phyloP scores from a whole-genome alignment of 768 basidiomycete genomes.

The Tylopilus vinaceipallidus region DNA sequence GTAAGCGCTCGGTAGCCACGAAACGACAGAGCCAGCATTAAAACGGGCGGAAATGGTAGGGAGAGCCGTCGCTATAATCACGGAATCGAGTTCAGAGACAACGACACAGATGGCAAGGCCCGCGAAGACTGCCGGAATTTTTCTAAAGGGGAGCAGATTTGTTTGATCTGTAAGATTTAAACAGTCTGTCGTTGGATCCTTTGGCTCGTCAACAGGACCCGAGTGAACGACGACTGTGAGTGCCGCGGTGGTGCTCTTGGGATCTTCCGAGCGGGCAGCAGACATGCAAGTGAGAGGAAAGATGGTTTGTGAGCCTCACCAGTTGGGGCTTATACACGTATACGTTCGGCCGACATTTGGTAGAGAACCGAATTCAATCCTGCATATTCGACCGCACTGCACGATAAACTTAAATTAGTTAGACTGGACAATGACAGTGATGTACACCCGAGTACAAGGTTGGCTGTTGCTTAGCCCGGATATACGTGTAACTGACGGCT shows the following conservation, averaged over 20 bases:
- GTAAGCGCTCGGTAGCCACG: constrained; percentile 75
- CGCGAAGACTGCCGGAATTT: constrained; percentile 59
- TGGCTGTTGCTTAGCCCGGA: no score
- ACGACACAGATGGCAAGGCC: constrained; percentile 61
- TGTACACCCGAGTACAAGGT: no score
- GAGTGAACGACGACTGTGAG: not conserved
- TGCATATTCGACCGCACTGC: no score
- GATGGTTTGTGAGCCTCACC: no score
- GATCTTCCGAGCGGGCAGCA: not conserved
- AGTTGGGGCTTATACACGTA: no score
- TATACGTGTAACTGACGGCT: no score
- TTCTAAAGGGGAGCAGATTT: constrained; percentile 65
- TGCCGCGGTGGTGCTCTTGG: not conserved
- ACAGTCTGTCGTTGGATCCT: not conserved
- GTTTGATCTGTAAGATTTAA: constrained; percentile 64
- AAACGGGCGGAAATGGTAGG: constrained; percentile 68
- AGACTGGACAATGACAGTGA: no score
- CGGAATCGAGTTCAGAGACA: constrained; percentile 65
- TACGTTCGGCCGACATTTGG: no score
- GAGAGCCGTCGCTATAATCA: constrained; percentile 70
- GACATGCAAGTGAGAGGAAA: not conserved
- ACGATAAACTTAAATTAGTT: no score
- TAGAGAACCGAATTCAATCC: no score
- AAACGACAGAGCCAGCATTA: constrained; percentile 42
- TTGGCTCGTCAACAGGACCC: not conserved